Base-by-base conservation (phyloP, 225 moss, liverwort and hornwort genomes). In the Bryoerythrophyllum caledonicum region DNA sequence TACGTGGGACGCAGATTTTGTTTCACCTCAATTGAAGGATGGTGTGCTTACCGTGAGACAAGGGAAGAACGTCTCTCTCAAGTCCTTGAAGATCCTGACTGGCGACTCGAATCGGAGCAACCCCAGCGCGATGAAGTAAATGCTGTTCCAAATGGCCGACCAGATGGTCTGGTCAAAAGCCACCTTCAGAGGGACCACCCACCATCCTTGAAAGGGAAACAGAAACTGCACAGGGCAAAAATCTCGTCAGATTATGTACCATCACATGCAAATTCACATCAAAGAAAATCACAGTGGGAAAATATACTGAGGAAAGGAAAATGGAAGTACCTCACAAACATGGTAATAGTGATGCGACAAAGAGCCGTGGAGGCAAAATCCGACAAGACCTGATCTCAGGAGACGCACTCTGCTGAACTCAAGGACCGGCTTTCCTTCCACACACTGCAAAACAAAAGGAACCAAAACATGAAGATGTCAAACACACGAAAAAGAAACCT, bases 131-230 rank as follows among this genome's bases (percentile, higher is more conserved):
- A 85, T 15, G 56, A 90, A 96, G 60, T 96, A 96, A 3, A 93
- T 77, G 7, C 91, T 90, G 26, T 96, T 96, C 96, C 96, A 96
- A 66, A 96, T 76, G 11, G 86, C 93, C 6, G 93, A 88, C 96
- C 96, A 96, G 32, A 89, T 16, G 1, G 96, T 96, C 57, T 96
- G 96, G 79, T 96, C 96, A 28, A 96, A 96, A 28, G 76, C 63
- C 0, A 96, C 93, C 77, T 96, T 96, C 68, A 86, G 41, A 2
- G 96, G 96, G 10, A 96, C 83, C 19, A 90, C 96, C 96, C 96
- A 96, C 96, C 96, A 96, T 26, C 93, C 93, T 79, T 96, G 73
- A 44, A 96, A 96, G 16, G 96, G 96, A 25, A 96, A 96, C 62
- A 96, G 68, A 86, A 76, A 93, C 96, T 95, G 48, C 48, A 16